A percentile compares a stretch with the other conserved stretches of the same genome.
Conservation (phyloP, 106 monocot genomes). For the Dioscorea dumetorum region DNA sequence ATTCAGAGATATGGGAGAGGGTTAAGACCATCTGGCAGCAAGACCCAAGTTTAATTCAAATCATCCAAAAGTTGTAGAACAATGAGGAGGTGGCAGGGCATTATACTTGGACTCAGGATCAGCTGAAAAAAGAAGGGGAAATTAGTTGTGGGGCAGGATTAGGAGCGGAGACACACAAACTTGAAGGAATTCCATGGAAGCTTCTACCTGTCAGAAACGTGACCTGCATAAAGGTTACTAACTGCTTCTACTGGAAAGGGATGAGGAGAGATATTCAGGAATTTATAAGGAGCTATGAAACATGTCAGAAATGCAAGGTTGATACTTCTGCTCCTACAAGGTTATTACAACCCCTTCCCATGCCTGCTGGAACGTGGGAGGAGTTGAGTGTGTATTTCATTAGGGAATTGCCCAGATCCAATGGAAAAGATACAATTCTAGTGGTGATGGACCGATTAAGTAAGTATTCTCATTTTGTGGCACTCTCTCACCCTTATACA, state of each 20-base stretch:
- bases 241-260: neutral
- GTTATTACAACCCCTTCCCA: conserved; percentile 4
- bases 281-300: neutral
- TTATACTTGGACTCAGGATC: neutral
- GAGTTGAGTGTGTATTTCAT: conserved; percentile 11
- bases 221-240: too few relatives aligned
- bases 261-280: neutral
- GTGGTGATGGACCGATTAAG: conserved; percentile 4
- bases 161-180: neutral
- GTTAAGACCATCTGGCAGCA: too few relatives aligned
- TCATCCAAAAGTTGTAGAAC: too few relatives aligned
- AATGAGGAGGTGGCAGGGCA: too few relatives aligned
- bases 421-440: neutral
- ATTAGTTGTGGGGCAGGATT: neutral
- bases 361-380: neutral
- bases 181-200: neutral
- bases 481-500: neutral
- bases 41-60: too few relatives aligned
- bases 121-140: neutral
- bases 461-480: conserved; percentile 8
- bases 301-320: neutral
- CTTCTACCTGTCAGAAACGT: too few relatives aligned
- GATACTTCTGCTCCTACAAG: neutral
- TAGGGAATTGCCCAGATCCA: neutral
- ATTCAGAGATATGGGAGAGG: too few relatives aligned